Evolutionary conservation across 2,329 filamentous ascomycete genomes (phyloP).

Genomic region (Hawksworthiomyces lignivorus): DNA sequence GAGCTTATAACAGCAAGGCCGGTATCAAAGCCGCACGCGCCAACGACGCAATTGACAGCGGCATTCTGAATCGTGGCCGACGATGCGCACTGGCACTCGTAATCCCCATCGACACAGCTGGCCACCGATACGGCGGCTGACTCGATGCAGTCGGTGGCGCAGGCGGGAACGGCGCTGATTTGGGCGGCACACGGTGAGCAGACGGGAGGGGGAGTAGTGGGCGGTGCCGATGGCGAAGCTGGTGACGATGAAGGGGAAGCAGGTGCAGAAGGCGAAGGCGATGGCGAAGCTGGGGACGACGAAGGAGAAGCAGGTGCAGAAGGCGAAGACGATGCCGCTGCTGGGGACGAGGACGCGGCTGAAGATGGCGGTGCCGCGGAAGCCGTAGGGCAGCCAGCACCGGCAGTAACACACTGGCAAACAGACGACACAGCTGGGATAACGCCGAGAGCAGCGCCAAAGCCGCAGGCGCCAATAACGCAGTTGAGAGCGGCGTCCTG

Average conservation of each 20-base stretch:
- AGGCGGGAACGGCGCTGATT: background rate
- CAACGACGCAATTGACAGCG: background rate
- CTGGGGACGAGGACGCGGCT: too few relatives aligned
- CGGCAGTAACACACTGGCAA: too few relatives aligned
- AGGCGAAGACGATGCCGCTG: too few relatives aligned
- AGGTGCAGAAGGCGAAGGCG: background rate
- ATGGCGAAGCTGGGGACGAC: too few relatives aligned
- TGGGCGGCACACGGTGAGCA: background rate
- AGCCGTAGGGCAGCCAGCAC: too few relatives aligned
- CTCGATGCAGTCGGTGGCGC: background rate
- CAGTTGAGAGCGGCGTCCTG: too few relatives aligned
- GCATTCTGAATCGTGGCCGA: background rate
- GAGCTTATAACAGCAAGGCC: background rate
- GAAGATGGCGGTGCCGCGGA: too few relatives aligned
- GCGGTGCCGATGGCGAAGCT: background rate
- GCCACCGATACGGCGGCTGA: background rate
- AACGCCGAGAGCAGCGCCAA: too few relatives aligned
- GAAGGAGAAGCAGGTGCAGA: too few relatives aligned
- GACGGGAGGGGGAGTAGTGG: background rate
- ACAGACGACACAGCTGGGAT: too few relatives aligned
- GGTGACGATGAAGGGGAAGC: background rate
- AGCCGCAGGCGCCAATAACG: too few relatives aligned
- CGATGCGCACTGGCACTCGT: background rate
- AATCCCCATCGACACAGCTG: background rate
- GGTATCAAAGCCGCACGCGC: background rate